These are phyloP conservation scores for Pseudogymnoascus sp. DNA, from an alignment of 2,329 filamentous ascomycete species.

Conservation along the genomic window DNA sequence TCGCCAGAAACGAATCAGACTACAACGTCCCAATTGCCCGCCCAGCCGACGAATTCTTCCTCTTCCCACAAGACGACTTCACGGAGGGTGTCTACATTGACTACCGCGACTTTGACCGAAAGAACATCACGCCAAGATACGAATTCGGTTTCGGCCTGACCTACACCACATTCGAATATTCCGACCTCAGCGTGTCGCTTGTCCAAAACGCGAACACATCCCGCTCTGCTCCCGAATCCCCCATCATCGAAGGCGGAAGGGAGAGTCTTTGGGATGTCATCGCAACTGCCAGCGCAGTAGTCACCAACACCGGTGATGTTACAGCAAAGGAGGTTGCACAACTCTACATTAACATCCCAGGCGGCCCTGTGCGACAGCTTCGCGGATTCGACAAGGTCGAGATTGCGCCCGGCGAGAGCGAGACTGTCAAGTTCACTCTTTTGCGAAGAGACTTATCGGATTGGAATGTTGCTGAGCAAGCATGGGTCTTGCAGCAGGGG, in stretches of 20 bases:
- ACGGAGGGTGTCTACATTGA: slow-evolving; percentile 43
- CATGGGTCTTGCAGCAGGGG: slow-evolving; percentile 56
- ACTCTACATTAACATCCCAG: slow-evolving; percentile 71
- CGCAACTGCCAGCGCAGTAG: slow-evolving; percentile 46
- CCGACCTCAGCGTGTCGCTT: slow-evolving; percentile 9
- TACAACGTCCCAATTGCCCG: slow-evolving; percentile 33
- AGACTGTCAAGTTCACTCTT: slow-evolving; percentile 59
- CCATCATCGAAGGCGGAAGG: slow-evolving; percentile 37
- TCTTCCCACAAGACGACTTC: slow-evolving; percentile 23
- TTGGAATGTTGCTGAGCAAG: slow-evolving; percentile 70
- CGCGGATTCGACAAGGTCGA: slow-evolving; percentile 74
- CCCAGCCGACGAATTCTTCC: slow-evolving; percentile 21
- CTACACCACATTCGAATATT: slow-evolving; percentile 44
- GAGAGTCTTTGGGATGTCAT: slow-evolving; percentile 55
- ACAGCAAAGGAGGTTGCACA: slow-evolving; percentile 46
- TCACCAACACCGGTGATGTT: slow-evolving; percentile 55
- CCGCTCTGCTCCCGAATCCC: neutral
- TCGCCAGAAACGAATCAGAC: slow-evolving; percentile 43
- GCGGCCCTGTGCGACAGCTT: slow-evolving; percentile 49
- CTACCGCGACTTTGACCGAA: slow-evolving; percentile 44
- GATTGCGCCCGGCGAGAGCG: slow-evolving; percentile 59
- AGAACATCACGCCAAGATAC: slow-evolving; percentile 29
- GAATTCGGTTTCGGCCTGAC: slow-evolving; percentile 44
- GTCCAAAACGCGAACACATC: neutral
- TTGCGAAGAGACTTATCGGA: slow-evolving; percentile 77